Conservation (phyloP, 768 basidiomycete species). For the Hebeloma cylindrosporum region DNA sequence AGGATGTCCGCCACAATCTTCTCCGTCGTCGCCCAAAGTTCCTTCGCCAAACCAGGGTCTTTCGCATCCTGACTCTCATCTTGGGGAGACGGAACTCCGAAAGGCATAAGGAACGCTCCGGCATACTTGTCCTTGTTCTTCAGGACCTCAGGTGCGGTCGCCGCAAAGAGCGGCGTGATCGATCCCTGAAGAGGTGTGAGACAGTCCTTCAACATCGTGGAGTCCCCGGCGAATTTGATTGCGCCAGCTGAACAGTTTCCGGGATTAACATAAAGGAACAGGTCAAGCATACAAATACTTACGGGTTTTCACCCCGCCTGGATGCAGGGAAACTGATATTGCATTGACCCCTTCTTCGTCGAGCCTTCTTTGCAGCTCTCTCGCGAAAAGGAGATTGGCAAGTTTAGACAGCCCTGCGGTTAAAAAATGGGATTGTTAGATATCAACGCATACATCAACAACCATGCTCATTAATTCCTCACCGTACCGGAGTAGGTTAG, state of each 20-base stretch:
- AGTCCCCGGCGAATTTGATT: neutral
- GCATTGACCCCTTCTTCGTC: neutral
- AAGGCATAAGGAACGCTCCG: neutral
- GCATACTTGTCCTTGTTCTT: neutral
- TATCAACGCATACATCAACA: too few relatives aligned
- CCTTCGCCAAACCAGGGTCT: neutral
- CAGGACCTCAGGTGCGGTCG: neutral
- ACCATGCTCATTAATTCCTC: neutral
- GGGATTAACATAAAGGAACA: neutral
- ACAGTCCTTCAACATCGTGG: too few relatives aligned
- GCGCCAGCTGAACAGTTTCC: too few relatives aligned
- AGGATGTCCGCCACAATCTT: neutral
- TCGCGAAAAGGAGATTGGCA: slow-evolving; percentile 1
- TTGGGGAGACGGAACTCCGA: neutral
- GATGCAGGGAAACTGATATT: neutral
- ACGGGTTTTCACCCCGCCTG: neutral
- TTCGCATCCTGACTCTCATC: neutral
- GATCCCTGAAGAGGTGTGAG: neutral
- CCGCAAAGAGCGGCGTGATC: neutral
- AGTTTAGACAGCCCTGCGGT: neutral
- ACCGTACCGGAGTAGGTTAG: neutral
- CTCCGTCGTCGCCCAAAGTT: neutral
- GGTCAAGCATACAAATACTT: neutral
- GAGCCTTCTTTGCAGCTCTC: slow-evolving; percentile 1
- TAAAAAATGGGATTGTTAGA: too few relatives aligned